Base-by-base conservation (phyloP, 495 filamentous ascomycete genomes). In the Jackrogersella multiformis region DNA sequence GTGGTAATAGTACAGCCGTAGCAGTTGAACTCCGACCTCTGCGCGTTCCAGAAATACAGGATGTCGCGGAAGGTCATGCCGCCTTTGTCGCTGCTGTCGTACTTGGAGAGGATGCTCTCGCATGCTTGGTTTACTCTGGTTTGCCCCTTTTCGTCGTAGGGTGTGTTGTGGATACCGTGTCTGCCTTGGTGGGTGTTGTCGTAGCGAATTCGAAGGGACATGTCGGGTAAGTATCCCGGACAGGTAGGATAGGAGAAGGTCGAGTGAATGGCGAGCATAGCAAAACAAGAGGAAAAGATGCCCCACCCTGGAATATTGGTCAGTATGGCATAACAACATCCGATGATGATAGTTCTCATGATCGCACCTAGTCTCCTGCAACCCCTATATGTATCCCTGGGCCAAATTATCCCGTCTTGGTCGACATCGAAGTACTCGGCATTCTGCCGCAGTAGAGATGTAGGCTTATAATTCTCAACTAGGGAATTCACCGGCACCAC, bases 321-420 rank as follows among this genome's bases (percentile, higher is more conserved):
- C 10, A 48, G 56, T 16, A n/a, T 53, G 23, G n/a, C n/a, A n/a
- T n/a, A 12, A 5, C 15, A 16, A 23, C 18, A 21, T 38, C 9
- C 30, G 4, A 16, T n/a, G n/a, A 23, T 12, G 6, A 12, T 36
- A 18, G 6, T 13, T 53, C n/a, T n/a, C n/a, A 21, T n/a, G 18
- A 18, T 36, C 59, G 6, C 36, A 49, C 60, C 60, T 39, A 56
- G 32, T n/a, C 41, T 56, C 21, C 51, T 63, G 23, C 39, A 63
- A 0, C 60, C 49, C 1, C 6, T 36, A 18, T 56, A 63, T 28
- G 51, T 63, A 45, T 63, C 60, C 32, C 21, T 28, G 9, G 41
- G 60, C 51, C 60, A 48, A 10, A 63, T 48, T 41, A 63, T 20
- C 1, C 60, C 60, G 23, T 63, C 51, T 20, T 39, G 51, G 24